Evolutionary conservation across 805 yeast genomes (phyloP), one percentile per base, ranked within the genome.

Genomic region (Schizosaccharomyces japonicus): DNA sequence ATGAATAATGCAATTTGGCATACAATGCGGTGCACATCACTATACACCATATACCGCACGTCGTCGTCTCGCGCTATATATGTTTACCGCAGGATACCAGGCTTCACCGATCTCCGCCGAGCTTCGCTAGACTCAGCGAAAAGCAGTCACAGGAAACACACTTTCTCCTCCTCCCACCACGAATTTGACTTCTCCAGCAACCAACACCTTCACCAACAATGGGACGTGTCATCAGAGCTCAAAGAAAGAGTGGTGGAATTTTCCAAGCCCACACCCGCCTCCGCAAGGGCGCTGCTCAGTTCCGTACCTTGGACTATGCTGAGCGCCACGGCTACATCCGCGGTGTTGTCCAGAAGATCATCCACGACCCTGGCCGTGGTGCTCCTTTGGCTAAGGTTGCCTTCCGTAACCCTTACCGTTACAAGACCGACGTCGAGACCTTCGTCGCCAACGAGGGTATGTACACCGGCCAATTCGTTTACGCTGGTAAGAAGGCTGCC

Each of bases 221-320:
- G 76, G 94, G 94, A 81, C 83, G 96, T 80, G 99, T 90, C 74
- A 90, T 90, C 77, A 93, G 98, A 76, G 90, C 90, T 80, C 99
- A 90, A 80, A 85, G 99, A 84, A 90, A 90, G 77, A 94, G 95
- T 72, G 96, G 98, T 69, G 87, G 96, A 66, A 84, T 90, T 78
- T 90, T 90, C 84, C 80, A 93, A 69, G 78, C 98, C 66, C 94
- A 87, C 90, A 87, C 96, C 78, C 87, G 96, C 75, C 82, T 90
- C 72, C 84, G 98, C 81, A 82, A 90, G 75, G 98, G 98, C 71
- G 96, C 98, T 69, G 98, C 98, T 68, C 87, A 87, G 82, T 79
- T 87, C 70, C 83, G 98, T 80, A 80, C 94, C 67, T 79, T 87
- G 69, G 96, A 90, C 73, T 87, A 76, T 65, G 93, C 96, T 70